Base-by-base conservation (phyloP, 177 flowering plant genomes). In the Vitis hybrid region DNA sequence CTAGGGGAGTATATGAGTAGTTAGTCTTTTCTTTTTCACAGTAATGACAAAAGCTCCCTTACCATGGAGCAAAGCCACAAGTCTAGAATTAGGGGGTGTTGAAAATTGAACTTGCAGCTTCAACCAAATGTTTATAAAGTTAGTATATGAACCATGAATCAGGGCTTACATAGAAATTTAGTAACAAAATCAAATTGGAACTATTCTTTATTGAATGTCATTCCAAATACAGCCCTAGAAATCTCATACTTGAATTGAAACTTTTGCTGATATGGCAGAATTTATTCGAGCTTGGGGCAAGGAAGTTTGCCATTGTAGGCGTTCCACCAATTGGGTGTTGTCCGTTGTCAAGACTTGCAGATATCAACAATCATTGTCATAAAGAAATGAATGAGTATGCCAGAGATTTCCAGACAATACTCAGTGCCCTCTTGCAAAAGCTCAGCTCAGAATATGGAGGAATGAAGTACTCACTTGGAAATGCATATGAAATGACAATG, bases 311-410 rank as follows among this genome's bases (percentile, higher is more conserved):
- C 3, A 80, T 85, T 48, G 71, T 82, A 30, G 75, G 89, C 27
- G 78, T 80, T 18, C 77, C 87, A 64, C 84, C 87, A 6, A 63
- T 89, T 9, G 91, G 91, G 1, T 89, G 91, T 56, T 85, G 85
- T 18, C 89, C 93, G 3, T 68, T 78, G 3, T 71, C 67, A 54
- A 82, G 89, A 50, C 24, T 60, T 12, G 4, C 11, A 2, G 82
- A 74, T 56, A 35, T 35, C 0, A 67, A 67, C 0, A 80, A 81
- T 9, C 85, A 73, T 10, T 88, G 90, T 66, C 32, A 74, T 32
- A 83, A 81, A 58, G 76, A 58, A 7, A 17, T 76, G 72, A 85
- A 86, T 21, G 77, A 71, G 1, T 59, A 30, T 11, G 82, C 90
- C 12, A 12, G 12, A 27, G 27, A 48, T 12, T 85, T 84, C 66